These are phyloP conservation scores for Beta macrorhiza DNA, from an alignment of 179 eudicot genomes.

Conservation along the genomic window DNA sequence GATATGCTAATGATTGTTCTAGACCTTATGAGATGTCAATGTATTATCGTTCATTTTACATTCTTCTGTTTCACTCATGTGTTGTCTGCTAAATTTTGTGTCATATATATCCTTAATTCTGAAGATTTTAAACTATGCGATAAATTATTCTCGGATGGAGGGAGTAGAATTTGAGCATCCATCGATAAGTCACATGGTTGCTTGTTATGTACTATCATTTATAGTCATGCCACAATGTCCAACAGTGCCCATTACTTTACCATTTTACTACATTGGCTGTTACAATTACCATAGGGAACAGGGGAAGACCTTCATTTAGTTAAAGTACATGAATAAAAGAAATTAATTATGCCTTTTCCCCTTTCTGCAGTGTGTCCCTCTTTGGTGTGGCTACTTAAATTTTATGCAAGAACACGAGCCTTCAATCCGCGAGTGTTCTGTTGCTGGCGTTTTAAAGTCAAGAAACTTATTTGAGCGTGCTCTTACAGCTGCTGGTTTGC, in stretches of 20 bases:
- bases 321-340: neutral
- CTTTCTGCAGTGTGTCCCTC: slow-evolving; percentile 65
- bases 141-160: neutral
- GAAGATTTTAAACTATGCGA: neutral
- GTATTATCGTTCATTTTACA: too few relatives aligned
- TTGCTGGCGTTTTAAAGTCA: slow-evolving; percentile 62
- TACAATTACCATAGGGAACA: neutral
- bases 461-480: slow-evolving; percentile 93
- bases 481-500: slow-evolving; percentile 82
- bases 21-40: too few relatives aligned
- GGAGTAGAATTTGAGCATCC: neutral
- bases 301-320: slow-evolving; percentile 7
- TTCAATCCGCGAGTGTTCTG: slow-evolving; percentile 57
- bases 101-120: neutral
- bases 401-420: slow-evolving; percentile 78
- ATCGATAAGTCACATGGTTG: neutral
- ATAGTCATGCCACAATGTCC: neutral
- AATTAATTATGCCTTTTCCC: slow-evolving; percentile 21
- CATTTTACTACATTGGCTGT: neutral
- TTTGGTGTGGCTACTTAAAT: slow-evolving; percentile 84
- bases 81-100: too few relatives aligned
- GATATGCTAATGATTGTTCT: too few relatives aligned
- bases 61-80: too few relatives aligned
- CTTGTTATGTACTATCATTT: neutral
- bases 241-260: neutral